These are phyloP conservation scores for Candida stauntonica DNA, from an alignment of 805 yeast genomes.

Conservation along the genomic window DNA sequence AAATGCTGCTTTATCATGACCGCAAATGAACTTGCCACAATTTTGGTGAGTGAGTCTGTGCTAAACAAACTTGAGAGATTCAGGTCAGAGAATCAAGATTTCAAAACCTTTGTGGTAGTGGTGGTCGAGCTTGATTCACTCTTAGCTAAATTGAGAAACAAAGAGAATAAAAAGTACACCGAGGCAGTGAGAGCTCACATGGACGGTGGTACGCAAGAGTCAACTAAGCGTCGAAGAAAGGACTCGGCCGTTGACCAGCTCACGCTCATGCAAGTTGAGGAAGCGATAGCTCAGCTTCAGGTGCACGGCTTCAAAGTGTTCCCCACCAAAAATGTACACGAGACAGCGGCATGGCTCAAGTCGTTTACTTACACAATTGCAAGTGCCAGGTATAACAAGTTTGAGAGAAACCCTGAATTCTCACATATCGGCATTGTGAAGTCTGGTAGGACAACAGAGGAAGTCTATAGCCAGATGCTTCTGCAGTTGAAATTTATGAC, in stretches of 20 bases:
- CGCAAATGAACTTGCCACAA: conserved; percentile 40
- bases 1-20: conserved; percentile 40
- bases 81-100: conserved; percentile 20
- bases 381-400: conserved; percentile 48
- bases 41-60: conserved; percentile 28
- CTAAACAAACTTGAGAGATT: conserved; percentile 22
- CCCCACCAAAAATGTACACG: conserved; percentile 42
- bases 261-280: conserved; percentile 32
- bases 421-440: conserved; percentile 51
- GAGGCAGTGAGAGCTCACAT: conserved; percentile 28
- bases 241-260: conserved; percentile 5
- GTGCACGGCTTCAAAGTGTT: conserved; percentile 47
- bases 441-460: conserved; percentile 47
- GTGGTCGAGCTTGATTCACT: conserved; percentile 47
- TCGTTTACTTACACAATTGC: conserved; percentile 56
- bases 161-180: conserved; percentile 44
- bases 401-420: conserved; percentile 48
- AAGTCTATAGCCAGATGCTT: conserved; percentile 45
- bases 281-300: conserved; percentile 41
- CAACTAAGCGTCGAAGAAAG: conserved; percentile 3
- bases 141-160: conserved; percentile 38
- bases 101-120: conserved; percentile 37
- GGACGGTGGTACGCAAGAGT: conserved; percentile 1
- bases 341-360: conserved; percentile 47
- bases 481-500: conserved; percentile 59